Base-by-base conservation (phyloP, 257 asterid species). In the Echium plantagineum region DNA sequence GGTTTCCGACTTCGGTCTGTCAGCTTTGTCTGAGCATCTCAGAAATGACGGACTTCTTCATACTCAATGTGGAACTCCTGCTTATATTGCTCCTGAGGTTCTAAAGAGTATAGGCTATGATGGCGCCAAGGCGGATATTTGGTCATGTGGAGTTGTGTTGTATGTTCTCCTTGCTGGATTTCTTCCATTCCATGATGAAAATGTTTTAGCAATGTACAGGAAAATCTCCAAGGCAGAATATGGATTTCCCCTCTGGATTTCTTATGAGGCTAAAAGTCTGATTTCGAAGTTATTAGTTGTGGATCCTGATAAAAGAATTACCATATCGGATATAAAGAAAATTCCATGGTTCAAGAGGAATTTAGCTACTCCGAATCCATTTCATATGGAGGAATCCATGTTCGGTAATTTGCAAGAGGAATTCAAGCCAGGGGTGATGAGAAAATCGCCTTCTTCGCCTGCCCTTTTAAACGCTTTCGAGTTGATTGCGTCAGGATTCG, bases 401-500 rank as follows among this genome's bases (percentile, higher is more conserved):
- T 42, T 42, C 13, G 49, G 16, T 15, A 42, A 10, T 1, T 42
- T 42, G 49, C 17, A 42, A 3, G 49, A 13, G 49, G 49, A 42
- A 1, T 9, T 42, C 49, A 42, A 42, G 49, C 49, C 17, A 42
- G 49, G 49, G 49, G 49, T 12, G 3, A 42, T 42, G 49, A 42
- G 49, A 42, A 42, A 42, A 12, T 42, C 49, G 17, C 49, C 49
- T 12, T 42, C 49, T 42, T 42, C 49, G 16, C 49, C 49, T 10
- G 49, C 49, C 5, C 13, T 42, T 42, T 42, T 42, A 12, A 42
- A 42, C 12, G 49, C 49, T 2, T 51, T 65, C 32, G 51, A 55
- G 42, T 46, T 64, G 69, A 70, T 28, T 6, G 70, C 58, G 5
- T 58, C 58, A 60, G 46, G 58, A 64, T 26, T 65, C 55, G 49